Conservation (phyloP, 495 filamentous ascomycete genomes). For the Emericellopsis terricola region DNA sequence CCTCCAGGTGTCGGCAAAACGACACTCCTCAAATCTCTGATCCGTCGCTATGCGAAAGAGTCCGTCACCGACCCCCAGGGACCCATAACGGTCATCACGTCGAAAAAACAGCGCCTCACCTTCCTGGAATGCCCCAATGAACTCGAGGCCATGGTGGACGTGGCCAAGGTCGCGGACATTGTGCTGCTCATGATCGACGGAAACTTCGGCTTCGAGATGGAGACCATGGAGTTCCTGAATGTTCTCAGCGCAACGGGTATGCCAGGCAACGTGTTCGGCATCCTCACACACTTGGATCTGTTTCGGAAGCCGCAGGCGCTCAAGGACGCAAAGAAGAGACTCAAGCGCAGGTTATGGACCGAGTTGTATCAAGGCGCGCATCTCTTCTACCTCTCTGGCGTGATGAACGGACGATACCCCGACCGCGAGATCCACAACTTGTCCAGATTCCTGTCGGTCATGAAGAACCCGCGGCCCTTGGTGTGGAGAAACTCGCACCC, state of each 20-base stretch:
- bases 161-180: constrained; percentile 92
- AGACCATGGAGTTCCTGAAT: constrained; percentile 98
- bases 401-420: constrained; percentile 90
- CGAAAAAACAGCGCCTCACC: constrained; percentile 78
- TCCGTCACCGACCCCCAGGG: constrained; percentile 75
- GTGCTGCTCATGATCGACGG: constrained; percentile 95
- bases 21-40: constrained; percentile 71
- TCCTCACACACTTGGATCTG: constrained; percentile 87
- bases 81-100: constrained; percentile 87
- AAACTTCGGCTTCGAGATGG: constrained; percentile 98
- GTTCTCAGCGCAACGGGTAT: constrained; percentile 78
- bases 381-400: constrained; percentile 86
- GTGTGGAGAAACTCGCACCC: constrained; percentile 96
- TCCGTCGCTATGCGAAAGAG: constrained; percentile 90
- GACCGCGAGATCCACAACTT: constrained; percentile 94
- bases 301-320: constrained; percentile 85
- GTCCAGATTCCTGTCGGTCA: constrained; percentile 83
- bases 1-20: constrained; percentile 64
- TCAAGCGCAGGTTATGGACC: constrained; percentile 92
- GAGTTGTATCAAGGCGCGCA: constrained; percentile 95
- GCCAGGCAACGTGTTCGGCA: constrained; percentile 95
- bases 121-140: constrained; percentile 95
- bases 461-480: constrained; percentile 93
- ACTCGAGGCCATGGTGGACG: constrained; percentile 85
- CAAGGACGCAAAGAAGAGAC: constrained; percentile 78